Evolutionary conservation across 257 asterid genomes (phyloP).

Genomic region (Nicotiana undulata): DNA sequence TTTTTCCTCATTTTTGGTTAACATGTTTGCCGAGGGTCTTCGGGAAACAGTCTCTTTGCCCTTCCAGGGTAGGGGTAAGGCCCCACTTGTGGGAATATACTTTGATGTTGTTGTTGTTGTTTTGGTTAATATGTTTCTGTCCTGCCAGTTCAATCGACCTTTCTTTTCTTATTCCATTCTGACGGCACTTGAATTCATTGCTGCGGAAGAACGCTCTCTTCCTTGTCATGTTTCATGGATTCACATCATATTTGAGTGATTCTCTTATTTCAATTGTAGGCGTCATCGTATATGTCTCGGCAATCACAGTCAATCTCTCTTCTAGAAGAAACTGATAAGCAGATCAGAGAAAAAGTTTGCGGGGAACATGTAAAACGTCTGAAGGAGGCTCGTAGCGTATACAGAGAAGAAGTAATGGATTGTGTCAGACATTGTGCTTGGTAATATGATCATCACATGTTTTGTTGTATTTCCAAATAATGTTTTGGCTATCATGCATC

Average conservation of each 20-base stretch:
- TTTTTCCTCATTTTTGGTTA: background rate
- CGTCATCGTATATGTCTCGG: slow-evolving; percentile 75
- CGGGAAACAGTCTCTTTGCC: no score
- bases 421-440: slow-evolving; percentile 95
- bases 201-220: background rate
- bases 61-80: no score
- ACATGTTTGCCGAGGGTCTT: background rate
- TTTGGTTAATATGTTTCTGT: background rate
- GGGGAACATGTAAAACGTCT: slow-evolving; percentile 74
- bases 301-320: slow-evolving; percentile 66
- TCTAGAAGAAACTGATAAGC: slow-evolving; percentile 90
- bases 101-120: no score
- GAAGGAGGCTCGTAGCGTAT: slow-evolving; percentile 76
- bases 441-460: slow-evolving; percentile 27
- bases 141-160: background rate
- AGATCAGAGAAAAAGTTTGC: slow-evolving; percentile 54
- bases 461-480: background rate
- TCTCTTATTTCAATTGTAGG: slow-evolving; percentile 34
- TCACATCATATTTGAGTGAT: background rate
- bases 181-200: background rate
- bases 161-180: background rate
- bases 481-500: background rate
- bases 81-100: no score
- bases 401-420: slow-evolving; percentile 85
- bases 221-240: background rate